A percentile compares a stretch with the other conserved stretches of the same genome.
Conservation (phyloP, 2,329 filamentous ascomycete genomes). For the Iodosphaeria phyllophila region DNA sequence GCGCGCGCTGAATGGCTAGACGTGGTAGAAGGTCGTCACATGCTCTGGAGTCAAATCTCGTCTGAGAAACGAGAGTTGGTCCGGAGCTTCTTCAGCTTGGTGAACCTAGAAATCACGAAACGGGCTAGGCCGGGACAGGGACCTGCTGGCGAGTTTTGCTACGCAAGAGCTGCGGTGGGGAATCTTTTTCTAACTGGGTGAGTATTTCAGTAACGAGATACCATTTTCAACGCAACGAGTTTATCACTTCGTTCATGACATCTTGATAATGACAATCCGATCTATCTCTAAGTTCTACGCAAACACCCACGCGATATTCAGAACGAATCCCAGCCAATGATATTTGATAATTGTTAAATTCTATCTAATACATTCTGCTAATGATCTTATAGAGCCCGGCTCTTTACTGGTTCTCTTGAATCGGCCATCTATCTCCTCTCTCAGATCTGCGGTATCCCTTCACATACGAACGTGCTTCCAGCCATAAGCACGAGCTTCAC, state of each 20-base stretch:
- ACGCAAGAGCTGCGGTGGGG: conserved; percentile 56
- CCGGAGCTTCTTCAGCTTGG: conserved; percentile 55
- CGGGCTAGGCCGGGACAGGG: conserved; percentile 51
- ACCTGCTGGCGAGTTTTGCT: conserved; percentile 63
- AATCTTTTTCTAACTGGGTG: conserved; percentile 65
- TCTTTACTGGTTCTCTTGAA: conserved; percentile 88
- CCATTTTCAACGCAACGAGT: not conserved
- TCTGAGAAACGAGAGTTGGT: conserved; percentile 61
- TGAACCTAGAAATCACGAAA: conserved; percentile 65
- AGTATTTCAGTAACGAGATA: conserved; percentile 3
- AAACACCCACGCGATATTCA: no score
- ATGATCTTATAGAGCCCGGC: conserved; percentile 46
- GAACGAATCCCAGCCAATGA: no score
- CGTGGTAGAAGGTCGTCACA: conserved; percentile 67
- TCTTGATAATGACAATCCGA: not conserved
- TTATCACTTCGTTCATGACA: not conserved
- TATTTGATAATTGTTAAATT: no score
- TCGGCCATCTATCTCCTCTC: conserved; percentile 80
- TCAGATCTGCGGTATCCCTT: conserved; percentile 69
- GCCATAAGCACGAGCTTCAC: conserved; percentile 92
- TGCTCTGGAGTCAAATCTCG: conserved; percentile 53
- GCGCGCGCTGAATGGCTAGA: conserved; percentile 72
- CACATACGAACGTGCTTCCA: conserved; percentile 61
- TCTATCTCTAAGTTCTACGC: no score
- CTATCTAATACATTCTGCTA: no score